Evolutionary conservation across 805 yeast species (phyloP), one percentile per base, ranked within the genome.

Genomic region (Starmerella vaccinii): DNA sequence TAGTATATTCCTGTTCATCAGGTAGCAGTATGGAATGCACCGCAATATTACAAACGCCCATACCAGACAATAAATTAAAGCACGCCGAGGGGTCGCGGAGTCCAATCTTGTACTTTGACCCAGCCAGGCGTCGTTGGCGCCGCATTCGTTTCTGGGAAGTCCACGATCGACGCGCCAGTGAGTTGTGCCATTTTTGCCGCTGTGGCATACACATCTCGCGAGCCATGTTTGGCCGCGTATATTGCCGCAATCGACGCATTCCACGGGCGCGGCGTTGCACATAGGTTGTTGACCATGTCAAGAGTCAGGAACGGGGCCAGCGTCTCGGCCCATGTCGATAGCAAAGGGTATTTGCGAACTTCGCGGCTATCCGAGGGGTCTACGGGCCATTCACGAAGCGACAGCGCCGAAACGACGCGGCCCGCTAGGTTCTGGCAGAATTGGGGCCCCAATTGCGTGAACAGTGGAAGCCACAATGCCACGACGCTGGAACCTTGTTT

Each of bases 191-290:
- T 59, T 26, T 55, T 55, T 22, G 50, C 46, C 0, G 61, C 61
- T 15, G 47, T 34, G 4, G 26, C 37, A n/a, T 23, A 37, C 5
- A 46, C 39, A 0, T 30, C 42, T 3, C 13, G 9, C 15, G 40
- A 46, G 2, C 16, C 26, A 27, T 18, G 18, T 4, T 37, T 22
- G 3, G 24, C 18, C 2, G 61, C 60, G 24, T 42, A 44, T 3
- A 30, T 34, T 0, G 60, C 61, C n/a, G 59, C 52, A 12, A 55
- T 44, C 23, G 16, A 22, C 3, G 61, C 61, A 22, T 59, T 60
- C 63, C 63, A 60, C 4, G 63, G 62, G 21, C 63, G 53, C 2
- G 62, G 59, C n/a, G 24, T 10, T 3, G 35, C 19, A 13, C 44
- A 23, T 6, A 58, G 21, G 15, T 7, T 18, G 6, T 27, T 34